phyloP scores from a whole-genome alignment of 2,329 filamentous ascomycete genomes.

The Chrysoporthe puriensis region DNA sequence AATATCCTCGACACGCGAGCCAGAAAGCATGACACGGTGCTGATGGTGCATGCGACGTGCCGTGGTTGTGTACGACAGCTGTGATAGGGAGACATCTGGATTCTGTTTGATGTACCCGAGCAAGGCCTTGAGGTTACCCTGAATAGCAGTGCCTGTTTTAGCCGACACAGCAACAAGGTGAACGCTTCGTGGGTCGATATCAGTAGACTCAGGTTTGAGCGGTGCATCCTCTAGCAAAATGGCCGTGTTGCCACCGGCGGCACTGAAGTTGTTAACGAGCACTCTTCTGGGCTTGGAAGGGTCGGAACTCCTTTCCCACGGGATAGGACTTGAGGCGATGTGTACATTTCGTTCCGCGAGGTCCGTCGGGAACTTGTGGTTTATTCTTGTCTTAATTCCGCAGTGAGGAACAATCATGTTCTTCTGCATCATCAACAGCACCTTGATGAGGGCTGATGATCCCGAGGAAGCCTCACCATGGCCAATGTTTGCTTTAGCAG shows the following conservation, averaged over 20 bases:
- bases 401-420: slow-evolving; percentile 30
- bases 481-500: slow-evolving; percentile 51
- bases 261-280: slow-evolving; percentile 71
- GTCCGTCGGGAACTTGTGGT: slow-evolving; percentile 34
- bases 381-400: slow-evolving; percentile 32
- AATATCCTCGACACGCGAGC: slow-evolving; percentile 45
- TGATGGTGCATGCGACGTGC: slow-evolving; percentile 65
- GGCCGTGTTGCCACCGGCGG: slow-evolving; percentile 72
- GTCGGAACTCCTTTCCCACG: slow-evolving; percentile 3
- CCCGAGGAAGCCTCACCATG: slow-evolving; percentile 32
- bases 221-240: slow-evolving; percentile 67
- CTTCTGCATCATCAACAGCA: slow-evolving; percentile 31
- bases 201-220: slow-evolving; percentile 28
- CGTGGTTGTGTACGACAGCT: slow-evolving; percentile 69
- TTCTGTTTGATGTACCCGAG: slow-evolving; percentile 56
- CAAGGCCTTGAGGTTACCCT: slow-evolving; percentile 59
- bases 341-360: slow-evolving; percentile 13
- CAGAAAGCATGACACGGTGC: slow-evolving; percentile 55
- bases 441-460: slow-evolving; percentile 30
- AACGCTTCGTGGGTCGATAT: slow-evolving; percentile 54
- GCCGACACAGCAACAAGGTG: slow-evolving; percentile 62
- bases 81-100: slow-evolving; percentile 53
- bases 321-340: slow-evolving; percentile 17
- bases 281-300: slow-evolving; percentile 50
- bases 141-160: slow-evolving; percentile 60